Percentiles rank a stretch among this genome's conserved stretches.
Evolutionary conservation across 176 grass and related monocot species (phyloP).

Genomic region (Metroxylon sagu): DNA sequence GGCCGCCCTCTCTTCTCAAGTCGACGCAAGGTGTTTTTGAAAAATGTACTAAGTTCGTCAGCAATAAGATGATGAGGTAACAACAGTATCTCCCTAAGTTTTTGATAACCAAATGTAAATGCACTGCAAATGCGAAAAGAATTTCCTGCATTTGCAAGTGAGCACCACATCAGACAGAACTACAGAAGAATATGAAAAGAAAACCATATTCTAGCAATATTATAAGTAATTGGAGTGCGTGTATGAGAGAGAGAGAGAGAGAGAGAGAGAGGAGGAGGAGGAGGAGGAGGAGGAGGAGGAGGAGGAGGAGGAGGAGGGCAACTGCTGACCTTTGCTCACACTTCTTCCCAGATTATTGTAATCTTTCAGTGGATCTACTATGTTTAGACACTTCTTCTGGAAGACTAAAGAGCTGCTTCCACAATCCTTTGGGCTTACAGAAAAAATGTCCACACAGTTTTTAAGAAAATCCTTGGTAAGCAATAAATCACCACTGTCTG

Average conservation of each 20-base stretch:
- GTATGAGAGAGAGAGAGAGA: too few species aligned
- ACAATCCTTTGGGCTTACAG: conserved; percentile 12
- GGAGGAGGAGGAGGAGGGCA: background rate
- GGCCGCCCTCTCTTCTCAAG: conserved; percentile 31
- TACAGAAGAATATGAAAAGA: too few species aligned
- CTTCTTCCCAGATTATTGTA: conserved; percentile 91
- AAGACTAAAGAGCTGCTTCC: conserved; percentile 31
- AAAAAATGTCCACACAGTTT: conserved; percentile 27
- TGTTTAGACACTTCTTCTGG: conserved; percentile 54
- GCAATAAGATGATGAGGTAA: conserved; percentile 32
- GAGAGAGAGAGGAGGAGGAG: too few species aligned
- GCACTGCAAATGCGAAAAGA: conserved; percentile 68
- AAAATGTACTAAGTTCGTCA: conserved; percentile 46
- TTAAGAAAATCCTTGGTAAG: conserved; percentile 59
- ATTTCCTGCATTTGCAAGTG: conserved; percentile 38
- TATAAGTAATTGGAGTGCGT: too few species aligned
- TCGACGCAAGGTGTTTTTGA: conserved; percentile 52
- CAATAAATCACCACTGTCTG: conserved; percentile 31
- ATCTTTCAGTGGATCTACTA: conserved; percentile 82
- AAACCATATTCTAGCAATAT: too few species aligned
- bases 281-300: too few species aligned
- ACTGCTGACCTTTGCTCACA: conserved; percentile 63
- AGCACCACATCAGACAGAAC: too few species aligned
- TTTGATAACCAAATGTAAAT: conserved; percentile 61
- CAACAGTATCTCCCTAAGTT: conserved; percentile 61